phyloP scores from a whole-genome alignment of 192 early-diverging fungal species.

The Backusella tarrabulga region DNA sequence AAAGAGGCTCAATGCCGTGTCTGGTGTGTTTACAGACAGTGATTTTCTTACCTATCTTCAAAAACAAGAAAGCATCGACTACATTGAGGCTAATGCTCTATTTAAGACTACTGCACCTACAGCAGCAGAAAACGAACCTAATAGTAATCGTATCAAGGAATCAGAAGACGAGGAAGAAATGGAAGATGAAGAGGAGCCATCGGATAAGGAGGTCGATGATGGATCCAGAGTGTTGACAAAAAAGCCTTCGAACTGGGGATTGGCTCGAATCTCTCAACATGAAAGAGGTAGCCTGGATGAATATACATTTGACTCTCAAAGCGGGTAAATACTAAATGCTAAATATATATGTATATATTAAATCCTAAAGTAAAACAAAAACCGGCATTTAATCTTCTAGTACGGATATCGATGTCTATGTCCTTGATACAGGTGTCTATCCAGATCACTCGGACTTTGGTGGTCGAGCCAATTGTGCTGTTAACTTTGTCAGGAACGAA shows the following conservation, averaged over 20 bases:
- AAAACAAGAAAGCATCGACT: slow-evolving; percentile 11
- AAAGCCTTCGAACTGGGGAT: slow-evolving; percentile 44
- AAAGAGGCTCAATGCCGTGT: slow-evolving; percentile 13
- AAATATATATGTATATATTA: neutral
- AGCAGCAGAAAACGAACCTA: neutral
- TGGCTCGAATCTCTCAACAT: slow-evolving; percentile 40
- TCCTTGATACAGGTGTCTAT: slow-evolving; percentile 64
- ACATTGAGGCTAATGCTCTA: slow-evolving; percentile 24
- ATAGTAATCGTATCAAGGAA: neutral
- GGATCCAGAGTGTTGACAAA: neutral
- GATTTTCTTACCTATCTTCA: slow-evolving; percentile 23
- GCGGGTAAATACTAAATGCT: slow-evolving; percentile 42
- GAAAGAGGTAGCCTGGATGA: slow-evolving; percentile 36
- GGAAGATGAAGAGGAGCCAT: neutral
- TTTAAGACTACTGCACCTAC: slow-evolving; percentile 14
- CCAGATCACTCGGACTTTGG: slow-evolving; percentile 47
- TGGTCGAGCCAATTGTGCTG: slow-evolving; percentile 39
- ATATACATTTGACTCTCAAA: slow-evolving; percentile 59
- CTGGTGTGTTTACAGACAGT: slow-evolving; percentile 25
- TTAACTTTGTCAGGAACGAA: slow-evolving; percentile 38
- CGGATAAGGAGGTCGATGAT: neutral
- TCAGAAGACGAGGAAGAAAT: neutral
- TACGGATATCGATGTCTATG: slow-evolving; percentile 56
- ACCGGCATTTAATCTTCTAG: slow-evolving; percentile 7
- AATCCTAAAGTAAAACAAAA: neutral